These are phyloP conservation scores for Fusarium tupiense DNA, from an alignment of 2,329 filamentous ascomycete species.

Conservation along the genomic window DNA sequence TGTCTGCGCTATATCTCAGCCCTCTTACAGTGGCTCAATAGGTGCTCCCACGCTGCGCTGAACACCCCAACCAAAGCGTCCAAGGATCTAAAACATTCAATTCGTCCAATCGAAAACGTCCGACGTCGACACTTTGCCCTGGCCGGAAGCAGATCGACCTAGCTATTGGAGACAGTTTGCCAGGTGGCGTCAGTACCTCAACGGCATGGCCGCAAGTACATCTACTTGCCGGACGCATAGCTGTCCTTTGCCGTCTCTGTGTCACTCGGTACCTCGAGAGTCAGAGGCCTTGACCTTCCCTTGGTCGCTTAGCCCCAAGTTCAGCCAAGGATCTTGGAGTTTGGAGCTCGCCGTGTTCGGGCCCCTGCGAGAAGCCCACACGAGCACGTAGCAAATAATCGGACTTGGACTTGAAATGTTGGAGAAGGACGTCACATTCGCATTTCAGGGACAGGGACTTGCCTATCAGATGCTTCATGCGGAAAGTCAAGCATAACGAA, in stretches of 20 bases:
- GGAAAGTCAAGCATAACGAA: conserved; percentile 16
- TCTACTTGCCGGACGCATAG: conserved; percentile 5
- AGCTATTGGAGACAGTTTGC: conserved; percentile 28
- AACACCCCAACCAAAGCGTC: not conserved
- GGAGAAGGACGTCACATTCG: conserved; percentile 38
- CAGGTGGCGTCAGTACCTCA: conserved; percentile 31
- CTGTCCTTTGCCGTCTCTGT: conserved; percentile 28
- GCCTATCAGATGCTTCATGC: conserved; percentile 29
- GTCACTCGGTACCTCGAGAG: conserved; percentile 29
- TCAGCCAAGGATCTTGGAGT: conserved; percentile 31
- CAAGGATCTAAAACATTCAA: conserved; percentile 10
- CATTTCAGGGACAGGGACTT: conserved; percentile 18
- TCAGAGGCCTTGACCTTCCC: conserved; percentile 22
- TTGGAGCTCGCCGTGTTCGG: conserved; percentile 34
- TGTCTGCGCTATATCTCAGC: conserved; percentile 26
- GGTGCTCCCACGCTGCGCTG: not conserved
- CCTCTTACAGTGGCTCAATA: conserved; percentile 35
- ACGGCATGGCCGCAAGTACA: conserved; percentile 37
- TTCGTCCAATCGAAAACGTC: conserved; percentile 36
- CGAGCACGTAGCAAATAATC: conserved; percentile 40
- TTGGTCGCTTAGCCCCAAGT: conserved; percentile 35
- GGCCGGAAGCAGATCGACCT: conserved; percentile 41
- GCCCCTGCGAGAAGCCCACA: conserved; percentile 36
- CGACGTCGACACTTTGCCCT: conserved; percentile 35
- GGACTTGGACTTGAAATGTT: conserved; percentile 22